Conservation (phyloP, 78 protist species). For the Mastigamoeba balamuthi region DNA sequence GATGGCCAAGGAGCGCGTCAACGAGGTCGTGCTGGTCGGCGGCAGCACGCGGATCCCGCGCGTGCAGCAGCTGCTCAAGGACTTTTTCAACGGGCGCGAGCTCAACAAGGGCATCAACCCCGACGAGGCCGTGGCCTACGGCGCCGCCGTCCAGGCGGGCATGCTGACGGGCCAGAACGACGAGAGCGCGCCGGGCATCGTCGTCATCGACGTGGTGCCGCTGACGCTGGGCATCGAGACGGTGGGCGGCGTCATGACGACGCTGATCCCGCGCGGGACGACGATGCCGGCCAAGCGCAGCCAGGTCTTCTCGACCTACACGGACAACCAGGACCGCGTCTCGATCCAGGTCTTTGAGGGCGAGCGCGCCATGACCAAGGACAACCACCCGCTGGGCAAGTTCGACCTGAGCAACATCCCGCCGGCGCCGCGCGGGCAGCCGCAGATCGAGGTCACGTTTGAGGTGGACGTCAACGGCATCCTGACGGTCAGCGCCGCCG, state of each 20-base stretch:
- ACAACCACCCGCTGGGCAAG: conserved; percentile 88
- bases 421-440: conserved; percentile 93
- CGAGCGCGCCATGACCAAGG: conserved; percentile 85
- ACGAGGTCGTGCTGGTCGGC: conserved; percentile 98
- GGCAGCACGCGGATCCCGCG: conserved; percentile 99
- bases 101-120: conserved; percentile 96
- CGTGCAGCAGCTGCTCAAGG: conserved; percentile 86
- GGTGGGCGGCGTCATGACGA: conserved; percentile 93
- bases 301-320: conserved; percentile 90
- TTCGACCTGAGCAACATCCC: conserved; percentile 89
- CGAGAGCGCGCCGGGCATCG: conserved; percentile 41
- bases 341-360: conserved; percentile 86
- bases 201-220: conserved; percentile 88
- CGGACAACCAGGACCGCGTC: conserved; percentile 91
- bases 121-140: conserved; percentile 99
- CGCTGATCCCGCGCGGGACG: conserved; percentile 81
- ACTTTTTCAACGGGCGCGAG: conserved; percentile 97
- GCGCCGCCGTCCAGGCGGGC: conserved; percentile 99
- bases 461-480: conserved; percentile 71
- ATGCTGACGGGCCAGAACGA: conserved; percentile 58
- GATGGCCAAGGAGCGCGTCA: conserved; percentile 74
- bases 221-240: conserved; percentile 97
- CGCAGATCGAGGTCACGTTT: conserved; percentile 74
- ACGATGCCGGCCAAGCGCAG: conserved; percentile 80
- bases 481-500: conserved; percentile 90